Conservation (phyloP, 2,329 filamentous ascomycete genomes). For the Pseudogymnoascus sp. region DNA sequence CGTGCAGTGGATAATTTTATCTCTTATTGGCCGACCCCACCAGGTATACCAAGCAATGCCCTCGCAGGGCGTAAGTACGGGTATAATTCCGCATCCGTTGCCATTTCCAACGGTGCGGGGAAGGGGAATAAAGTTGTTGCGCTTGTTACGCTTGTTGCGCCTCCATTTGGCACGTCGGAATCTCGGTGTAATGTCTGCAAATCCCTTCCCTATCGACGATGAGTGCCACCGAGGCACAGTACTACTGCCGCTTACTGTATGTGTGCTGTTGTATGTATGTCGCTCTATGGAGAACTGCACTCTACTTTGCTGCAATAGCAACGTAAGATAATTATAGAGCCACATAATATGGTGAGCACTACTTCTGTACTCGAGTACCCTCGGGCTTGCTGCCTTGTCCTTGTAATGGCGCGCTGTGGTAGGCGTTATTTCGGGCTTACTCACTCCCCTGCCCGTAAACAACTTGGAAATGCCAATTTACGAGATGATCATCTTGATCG, state of each 20-base stretch:
- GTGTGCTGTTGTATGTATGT: not conserved
- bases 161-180: not conserved
- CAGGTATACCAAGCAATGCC: conserved; percentile 1
- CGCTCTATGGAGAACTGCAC: not conserved
- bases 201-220: not conserved
- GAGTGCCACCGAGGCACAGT: not conserved
- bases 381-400: not conserved
- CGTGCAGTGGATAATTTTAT: not conserved
- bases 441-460: not conserved
- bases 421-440: conserved; percentile 1
- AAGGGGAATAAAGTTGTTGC: not conserved
- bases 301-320: not conserved
- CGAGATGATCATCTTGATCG: conserved; percentile 5
- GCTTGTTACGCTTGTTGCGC: not conserved
- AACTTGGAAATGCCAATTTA: not conserved
- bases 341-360: not conserved
- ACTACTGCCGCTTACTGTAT: not conserved
- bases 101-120: not conserved
- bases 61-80: not conserved
- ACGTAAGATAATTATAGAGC: not conserved
- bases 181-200: not conserved
- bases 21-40: not conserved
- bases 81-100: conserved; percentile 7
- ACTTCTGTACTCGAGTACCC: not conserved
- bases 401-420: not conserved